Evolutionary conservation across 306 rosid species (phyloP).

Genomic region (Medicago ruthenica): DNA sequence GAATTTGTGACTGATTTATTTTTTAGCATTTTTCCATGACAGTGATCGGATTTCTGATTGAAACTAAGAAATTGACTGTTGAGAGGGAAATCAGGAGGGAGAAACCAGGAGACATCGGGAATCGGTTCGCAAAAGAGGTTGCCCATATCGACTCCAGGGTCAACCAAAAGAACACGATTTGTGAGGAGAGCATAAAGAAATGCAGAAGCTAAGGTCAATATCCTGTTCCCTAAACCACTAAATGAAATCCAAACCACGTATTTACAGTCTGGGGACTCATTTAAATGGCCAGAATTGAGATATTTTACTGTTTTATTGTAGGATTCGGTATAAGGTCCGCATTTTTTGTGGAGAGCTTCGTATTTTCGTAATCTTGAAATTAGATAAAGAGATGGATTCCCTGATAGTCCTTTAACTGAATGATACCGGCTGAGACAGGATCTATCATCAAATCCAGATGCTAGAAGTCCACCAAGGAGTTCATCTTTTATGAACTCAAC

Average conservation of each 20-base stretch:
- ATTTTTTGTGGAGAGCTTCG: slow-evolving; percentile 66
- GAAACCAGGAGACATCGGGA: slow-evolving; percentile 72
- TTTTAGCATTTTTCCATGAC: slow-evolving; percentile 71
- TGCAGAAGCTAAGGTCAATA: slow-evolving; percentile 67
- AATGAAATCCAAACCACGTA: slow-evolving; percentile 74
- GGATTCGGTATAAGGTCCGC: slow-evolving; percentile 70
- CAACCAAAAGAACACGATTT: slow-evolving; percentile 68
- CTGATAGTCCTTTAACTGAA: slow-evolving; percentile 51
- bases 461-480: slow-evolving; percentile 64
- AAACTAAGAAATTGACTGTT: slow-evolving; percentile 48
- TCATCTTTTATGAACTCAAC: slow-evolving; percentile 45
- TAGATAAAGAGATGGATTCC: slow-evolving; percentile 64
- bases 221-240: slow-evolving; percentile 81
- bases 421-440: slow-evolving; percentile 70
- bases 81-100: slow-evolving; percentile 66
- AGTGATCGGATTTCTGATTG: slow-evolving; percentile 54
- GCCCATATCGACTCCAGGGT: slow-evolving; percentile 75
- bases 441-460: slow-evolving; percentile 57
- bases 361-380: slow-evolving; percentile 65
- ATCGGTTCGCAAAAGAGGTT: slow-evolving; percentile 77
- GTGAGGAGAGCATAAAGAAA: slow-evolving; percentile 79
- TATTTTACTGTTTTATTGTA: slow-evolving; percentile 58
- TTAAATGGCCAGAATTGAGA: slow-evolving; percentile 53
- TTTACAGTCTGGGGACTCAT: slow-evolving; percentile 52
- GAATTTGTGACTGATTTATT: slow-evolving; percentile 40